Evolutionary conservation across 2,329 filamentous ascomycete genomes (phyloP).

Genomic region (Aspergillus ibericus): DNA sequence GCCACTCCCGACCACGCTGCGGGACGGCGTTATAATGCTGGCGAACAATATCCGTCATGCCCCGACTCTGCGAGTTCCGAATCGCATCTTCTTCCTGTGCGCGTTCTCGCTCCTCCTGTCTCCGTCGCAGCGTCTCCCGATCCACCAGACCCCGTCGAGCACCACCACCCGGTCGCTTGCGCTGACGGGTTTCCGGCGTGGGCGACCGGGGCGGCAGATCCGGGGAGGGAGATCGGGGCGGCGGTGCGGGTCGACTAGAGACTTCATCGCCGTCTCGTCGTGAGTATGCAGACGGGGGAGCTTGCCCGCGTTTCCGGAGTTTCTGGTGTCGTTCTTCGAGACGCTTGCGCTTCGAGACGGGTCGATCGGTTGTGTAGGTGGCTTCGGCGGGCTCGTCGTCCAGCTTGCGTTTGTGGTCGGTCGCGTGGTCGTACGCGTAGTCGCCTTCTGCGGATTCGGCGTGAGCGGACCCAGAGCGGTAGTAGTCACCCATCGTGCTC

Average conservation of each 20-base stretch:
- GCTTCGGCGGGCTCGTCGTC: constrained; percentile 27
- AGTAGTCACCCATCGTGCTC: constrained; percentile 4
- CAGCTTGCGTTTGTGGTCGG: constrained; percentile 31
- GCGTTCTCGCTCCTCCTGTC: constrained; percentile 47
- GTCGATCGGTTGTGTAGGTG: constrained; percentile 24
- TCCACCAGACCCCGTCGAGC: constrained; percentile 42
- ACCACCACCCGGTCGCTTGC: constrained; percentile 49
- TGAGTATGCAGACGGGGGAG: constrained; percentile 42
- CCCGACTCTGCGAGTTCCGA: constrained; percentile 47
- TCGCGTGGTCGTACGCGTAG: constrained; percentile 15
- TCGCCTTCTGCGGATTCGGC: background rate
- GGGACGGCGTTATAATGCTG: constrained; percentile 97
- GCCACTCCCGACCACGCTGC: constrained; percentile 90
- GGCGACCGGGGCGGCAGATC: constrained; percentile 43
- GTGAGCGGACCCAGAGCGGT: background rate
- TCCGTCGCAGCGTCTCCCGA: constrained; percentile 41
- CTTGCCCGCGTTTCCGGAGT: constrained; percentile 36
- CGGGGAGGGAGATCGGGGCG: constrained; percentile 43
- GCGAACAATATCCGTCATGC: constrained; percentile 80
- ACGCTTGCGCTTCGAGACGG: constrained; percentile 39
- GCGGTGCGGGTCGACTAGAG: constrained; percentile 26
- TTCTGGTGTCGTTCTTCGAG: constrained; percentile 42
- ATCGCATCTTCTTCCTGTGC: constrained; percentile 41
- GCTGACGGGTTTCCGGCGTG: constrained; percentile 41
- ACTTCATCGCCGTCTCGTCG: constrained; percentile 36